These are phyloP conservation scores for Pterocarpus santalinus DNA, from an alignment of 306 rosid species.

Conservation along the genomic window DNA sequence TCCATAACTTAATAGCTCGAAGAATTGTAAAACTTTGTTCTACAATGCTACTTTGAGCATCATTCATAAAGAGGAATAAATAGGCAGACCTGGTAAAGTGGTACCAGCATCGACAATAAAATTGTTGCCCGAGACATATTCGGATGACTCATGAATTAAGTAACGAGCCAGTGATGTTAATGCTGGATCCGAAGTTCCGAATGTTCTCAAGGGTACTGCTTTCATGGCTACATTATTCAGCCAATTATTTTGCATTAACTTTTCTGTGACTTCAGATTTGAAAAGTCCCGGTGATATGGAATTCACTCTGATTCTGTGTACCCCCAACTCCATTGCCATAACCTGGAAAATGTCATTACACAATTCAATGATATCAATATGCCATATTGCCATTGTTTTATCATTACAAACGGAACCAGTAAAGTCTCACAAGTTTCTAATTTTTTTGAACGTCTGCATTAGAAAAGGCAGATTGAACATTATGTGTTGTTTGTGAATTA, in stretches of 20 bases:
- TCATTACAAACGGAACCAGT: background rate
- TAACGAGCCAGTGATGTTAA: conserved; percentile 77
- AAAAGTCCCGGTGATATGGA: conserved; percentile 82
- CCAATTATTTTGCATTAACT: conserved; percentile 76
- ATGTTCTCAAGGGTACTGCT: conserved; percentile 64
- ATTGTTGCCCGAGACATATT: conserved; percentile 70
- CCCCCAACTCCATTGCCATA: conserved; percentile 87
- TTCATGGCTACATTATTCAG: conserved; percentile 60
- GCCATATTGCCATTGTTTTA: background rate
- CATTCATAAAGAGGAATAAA: conserved; percentile 73
- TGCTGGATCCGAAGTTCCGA: conserved; percentile 75
- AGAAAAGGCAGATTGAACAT: no score
- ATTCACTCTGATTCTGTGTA: conserved; percentile 78
- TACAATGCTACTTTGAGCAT: no score
- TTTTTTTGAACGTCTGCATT: no score
- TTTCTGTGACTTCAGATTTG: conserved; percentile 79
- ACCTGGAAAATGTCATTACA: conserved; percentile 51
- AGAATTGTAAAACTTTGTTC: no score
- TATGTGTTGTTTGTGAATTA: no score
- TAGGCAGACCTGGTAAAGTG: conserved; percentile 77
- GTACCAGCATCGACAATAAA: conserved; percentile 74
- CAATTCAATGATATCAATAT: background rate
- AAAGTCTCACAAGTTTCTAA: background rate
- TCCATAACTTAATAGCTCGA: no score
- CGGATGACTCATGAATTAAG: conserved; percentile 79